These are phyloP conservation scores for Talaromyces amestolkiae DNA, from an alignment of 2,329 filamentous ascomycete species.

Conservation along the genomic window DNA sequence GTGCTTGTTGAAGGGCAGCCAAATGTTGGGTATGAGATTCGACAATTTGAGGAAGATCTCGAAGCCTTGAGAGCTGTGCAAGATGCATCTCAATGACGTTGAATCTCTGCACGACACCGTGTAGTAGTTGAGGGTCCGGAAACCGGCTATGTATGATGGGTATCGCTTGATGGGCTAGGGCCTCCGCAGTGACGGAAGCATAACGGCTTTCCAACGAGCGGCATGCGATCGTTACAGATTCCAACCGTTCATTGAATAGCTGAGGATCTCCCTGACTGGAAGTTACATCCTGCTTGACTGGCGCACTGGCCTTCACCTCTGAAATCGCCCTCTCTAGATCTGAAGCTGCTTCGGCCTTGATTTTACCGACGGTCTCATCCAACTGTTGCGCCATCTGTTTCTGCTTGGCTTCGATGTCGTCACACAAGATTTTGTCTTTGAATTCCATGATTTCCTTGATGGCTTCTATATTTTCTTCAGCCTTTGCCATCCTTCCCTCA, in stretches of 20 bases:
- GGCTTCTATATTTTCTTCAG: slow-evolving; percentile 16
- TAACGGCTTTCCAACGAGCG: slow-evolving; percentile 49
- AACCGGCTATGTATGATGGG: slow-evolving; percentile 37
- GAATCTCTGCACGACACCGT: slow-evolving; percentile 25
- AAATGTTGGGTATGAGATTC: slow-evolving; percentile 6
- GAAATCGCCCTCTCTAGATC: slow-evolving; percentile 12
- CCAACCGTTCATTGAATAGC: slow-evolving; percentile 11
- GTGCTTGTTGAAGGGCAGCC: background rate
- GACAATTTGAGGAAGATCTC: slow-evolving; percentile 2
- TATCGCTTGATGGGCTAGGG: slow-evolving; percentile 36
- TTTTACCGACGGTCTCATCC: slow-evolving; percentile 9
- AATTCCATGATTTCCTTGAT: slow-evolving; percentile 22
- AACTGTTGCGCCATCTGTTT: slow-evolving; percentile 9
- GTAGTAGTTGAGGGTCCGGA: slow-evolving; percentile 29
- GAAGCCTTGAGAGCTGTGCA: slow-evolving; percentile 16
- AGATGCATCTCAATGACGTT: slow-evolving; percentile 21
- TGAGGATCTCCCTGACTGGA: slow-evolving; percentile 1
- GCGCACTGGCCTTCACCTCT: background rate
- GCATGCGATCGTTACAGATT: slow-evolving; percentile 26
- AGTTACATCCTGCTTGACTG: background rate
- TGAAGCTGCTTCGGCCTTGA: slow-evolving; percentile 12
- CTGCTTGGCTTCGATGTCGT: slow-evolving; percentile 24
- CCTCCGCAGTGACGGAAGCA: slow-evolving; percentile 47
- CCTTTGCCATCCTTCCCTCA: background rate
- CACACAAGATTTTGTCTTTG: slow-evolving; percentile 26